A percentile compares a stretch with the other conserved stretches of the same genome.
phyloP scores from a whole-genome alignment of 257 asterid species.

The Fraxinus excelsior region DNA sequence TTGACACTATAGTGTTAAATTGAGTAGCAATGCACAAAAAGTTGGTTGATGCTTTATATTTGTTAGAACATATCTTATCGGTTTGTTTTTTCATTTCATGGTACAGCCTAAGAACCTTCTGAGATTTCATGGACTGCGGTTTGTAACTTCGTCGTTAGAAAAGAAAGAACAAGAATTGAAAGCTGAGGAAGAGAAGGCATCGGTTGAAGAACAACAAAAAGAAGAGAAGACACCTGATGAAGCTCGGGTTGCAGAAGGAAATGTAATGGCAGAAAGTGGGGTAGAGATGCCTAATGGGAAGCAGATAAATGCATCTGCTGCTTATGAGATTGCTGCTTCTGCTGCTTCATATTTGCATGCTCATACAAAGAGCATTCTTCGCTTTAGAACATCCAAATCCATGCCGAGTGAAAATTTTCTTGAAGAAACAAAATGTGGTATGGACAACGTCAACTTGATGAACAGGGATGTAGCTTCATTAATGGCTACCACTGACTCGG shows the following conservation, averaged over 20 bases:
- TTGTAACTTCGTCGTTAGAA: slow-evolving; percentile 81
- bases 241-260: slow-evolving; percentile 28
- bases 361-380: slow-evolving; percentile 43
- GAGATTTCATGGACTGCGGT: slow-evolving; percentile 52
- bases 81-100: slow-evolving; percentile 10
- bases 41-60: background rate
- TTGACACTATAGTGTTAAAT: background rate
- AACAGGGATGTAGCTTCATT: slow-evolving; percentile 38
- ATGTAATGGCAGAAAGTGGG: slow-evolving; percentile 18
- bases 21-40: background rate
- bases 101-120: slow-evolving; percentile 70
- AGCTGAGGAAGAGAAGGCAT: slow-evolving; percentile 51
- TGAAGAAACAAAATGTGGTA: slow-evolving; percentile 2
- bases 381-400: slow-evolving; percentile 27
- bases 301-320: slow-evolving; percentile 40
- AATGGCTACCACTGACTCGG: slow-evolving; percentile 50
- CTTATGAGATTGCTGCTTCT: slow-evolving; percentile 51
- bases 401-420: slow-evolving; percentile 7
- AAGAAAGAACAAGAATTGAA: slow-evolving; percentile 67
- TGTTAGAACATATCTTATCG: background rate
- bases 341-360: slow-evolving; percentile 54
- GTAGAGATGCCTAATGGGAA: slow-evolving; percentile 25
- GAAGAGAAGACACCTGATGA: slow-evolving; percentile 27
- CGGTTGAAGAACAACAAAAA: slow-evolving; percentile 37
- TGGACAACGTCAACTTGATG: slow-evolving; percentile 13